Evolutionary conservation across 306 rosid genomes (phyloP), one percentile per base, ranked within the genome.

Genomic region (Canavalia gladiata): DNA sequence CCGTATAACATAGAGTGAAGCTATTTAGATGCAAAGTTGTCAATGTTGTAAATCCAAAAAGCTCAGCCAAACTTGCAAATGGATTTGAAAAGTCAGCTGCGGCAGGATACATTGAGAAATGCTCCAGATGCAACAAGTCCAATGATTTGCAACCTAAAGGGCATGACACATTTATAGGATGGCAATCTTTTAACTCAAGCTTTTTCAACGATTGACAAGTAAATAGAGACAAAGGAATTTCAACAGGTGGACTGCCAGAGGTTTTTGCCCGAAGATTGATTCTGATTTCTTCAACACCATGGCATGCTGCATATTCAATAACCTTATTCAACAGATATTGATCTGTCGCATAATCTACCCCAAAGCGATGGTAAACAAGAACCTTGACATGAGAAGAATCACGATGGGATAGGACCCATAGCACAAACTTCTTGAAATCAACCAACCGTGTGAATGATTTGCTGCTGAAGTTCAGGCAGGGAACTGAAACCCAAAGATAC

Each of bases 341-440:
- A 84, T 87, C 90, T 1, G 90, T 87, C 0, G 90, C 86, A 77
- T 87, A 87, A 73, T 87, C 90, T 8, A 84, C 90, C 70, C 90
- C 87, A 41, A 71, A 82, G 59, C 90, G 87, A 47, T 31, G 9
- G 76, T 87, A 87, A 54, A 45, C 58, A 60, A 87, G 90, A 81
- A 58, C 37, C 57, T 84, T 81, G 72, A 87, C 63, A 13, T 52
- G 79, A 33, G 84, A 67, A 37, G 82, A 52, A 60, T 87, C 90
- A 0, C 87, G 87, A 34, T 66, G 90, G 25, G 78, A 77, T 37
- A 87, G 63, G 35, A 87, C 90, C 84, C 86, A 78, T 49, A 11
- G n/a, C 11, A 87, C 90, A 84, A 87, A 87, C 59, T 54, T 87
- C 77, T 9, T 87, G 60, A 87, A 87, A 28, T 87, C 86, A 59